Evolutionary conservation across 176 grass and related monocot species (phyloP).

Genomic region (Triticum turgidum): DNA sequence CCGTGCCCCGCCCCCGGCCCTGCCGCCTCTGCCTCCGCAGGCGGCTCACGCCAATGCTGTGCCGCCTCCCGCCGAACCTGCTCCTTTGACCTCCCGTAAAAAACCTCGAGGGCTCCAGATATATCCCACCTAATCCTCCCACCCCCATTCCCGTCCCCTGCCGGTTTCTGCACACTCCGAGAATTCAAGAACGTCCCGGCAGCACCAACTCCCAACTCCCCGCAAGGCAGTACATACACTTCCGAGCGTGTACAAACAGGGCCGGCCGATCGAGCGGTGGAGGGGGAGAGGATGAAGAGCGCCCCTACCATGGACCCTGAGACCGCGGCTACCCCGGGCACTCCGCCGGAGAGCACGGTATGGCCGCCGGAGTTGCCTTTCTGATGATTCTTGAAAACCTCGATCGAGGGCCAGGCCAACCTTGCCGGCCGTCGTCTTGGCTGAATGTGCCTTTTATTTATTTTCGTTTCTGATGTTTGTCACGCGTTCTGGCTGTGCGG

Average conservation of each 20-base stretch:
- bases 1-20: no score
- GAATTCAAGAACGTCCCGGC: constrained; percentile 12
- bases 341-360: constrained; percentile 41
- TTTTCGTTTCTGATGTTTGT: neutral
- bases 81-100: constrained; percentile 41
- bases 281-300: constrained; percentile 34
- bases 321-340: neutral
- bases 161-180: neutral
- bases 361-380: neutral
- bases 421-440: neutral
- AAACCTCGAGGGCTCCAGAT: constrained; percentile 26
- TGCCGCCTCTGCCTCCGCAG: no score
- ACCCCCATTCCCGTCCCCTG: constrained; percentile 19
- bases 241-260: no score
- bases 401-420: neutral
- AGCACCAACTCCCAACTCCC: neutral
- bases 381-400: neutral
- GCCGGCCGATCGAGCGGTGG: neutral
- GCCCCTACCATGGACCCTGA: constrained; percentile 52
- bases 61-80: constrained; percentile 15
- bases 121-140: constrained; percentile 11
- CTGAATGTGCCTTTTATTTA: neutral
- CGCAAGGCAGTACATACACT: no score
- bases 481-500: neutral
- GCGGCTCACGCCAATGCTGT: constrained; percentile 28